phyloP scores from a whole-genome alignment of 2,329 filamentous ascomycete species.

The Fusarium illudens region DNA sequence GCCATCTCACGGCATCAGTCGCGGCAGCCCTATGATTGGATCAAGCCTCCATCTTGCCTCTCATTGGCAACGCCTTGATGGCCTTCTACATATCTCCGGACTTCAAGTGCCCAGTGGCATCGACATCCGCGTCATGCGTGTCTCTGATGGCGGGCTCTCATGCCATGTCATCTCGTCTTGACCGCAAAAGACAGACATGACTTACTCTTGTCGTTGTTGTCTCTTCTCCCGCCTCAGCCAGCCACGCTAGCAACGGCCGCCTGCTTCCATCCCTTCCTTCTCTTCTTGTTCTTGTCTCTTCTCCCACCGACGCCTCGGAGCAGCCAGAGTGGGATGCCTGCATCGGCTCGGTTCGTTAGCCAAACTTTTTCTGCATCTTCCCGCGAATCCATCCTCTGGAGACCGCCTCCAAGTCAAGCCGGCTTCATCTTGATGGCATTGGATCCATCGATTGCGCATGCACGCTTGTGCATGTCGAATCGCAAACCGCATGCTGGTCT shows the following conservation, averaged over 20 bases:
- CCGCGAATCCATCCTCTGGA: slow-evolving; percentile 12
- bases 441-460: background rate
- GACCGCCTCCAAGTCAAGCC: background rate
- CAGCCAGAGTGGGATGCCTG: slow-evolving; percentile 22
- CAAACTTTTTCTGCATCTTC: slow-evolving; percentile 25
- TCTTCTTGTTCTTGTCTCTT: slow-evolving; percentile 24
- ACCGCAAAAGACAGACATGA: background rate
- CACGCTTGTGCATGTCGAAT: background rate
- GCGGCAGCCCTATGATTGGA: background rate
- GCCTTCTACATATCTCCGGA: background rate
- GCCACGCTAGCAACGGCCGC: background rate
- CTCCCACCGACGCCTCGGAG: background rate
- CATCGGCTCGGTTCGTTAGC: slow-evolving; percentile 15
- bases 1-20: background rate
- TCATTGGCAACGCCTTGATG: background rate
- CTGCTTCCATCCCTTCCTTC: background rate
- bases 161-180: background rate
- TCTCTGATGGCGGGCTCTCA: slow-evolving; percentile 2
- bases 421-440: background rate
- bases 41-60: background rate
- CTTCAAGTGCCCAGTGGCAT: background rate
- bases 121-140: background rate
- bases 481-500: background rate
- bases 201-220: background rate
- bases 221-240: slow-evolving; percentile 1